A percentile compares a stretch with the other conserved stretches of the same genome.
Conservation (phyloP, 2,329 filamentous ascomycete genomes). For the Colletotrichum abscissum region DNA sequence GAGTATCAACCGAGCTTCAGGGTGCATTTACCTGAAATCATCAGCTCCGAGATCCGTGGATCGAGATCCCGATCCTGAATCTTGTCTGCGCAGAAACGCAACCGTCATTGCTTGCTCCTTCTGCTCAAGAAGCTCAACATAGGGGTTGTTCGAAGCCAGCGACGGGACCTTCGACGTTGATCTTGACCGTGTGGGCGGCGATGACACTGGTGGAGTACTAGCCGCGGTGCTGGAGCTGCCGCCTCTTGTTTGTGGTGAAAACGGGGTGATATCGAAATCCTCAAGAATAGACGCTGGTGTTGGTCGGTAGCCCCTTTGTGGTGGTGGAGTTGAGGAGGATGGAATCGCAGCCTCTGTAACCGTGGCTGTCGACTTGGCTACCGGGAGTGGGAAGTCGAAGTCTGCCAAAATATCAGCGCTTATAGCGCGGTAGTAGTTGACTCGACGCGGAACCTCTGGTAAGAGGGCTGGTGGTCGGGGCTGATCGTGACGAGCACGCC, state of each 20-base stretch:
- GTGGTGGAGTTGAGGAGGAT: background rate
- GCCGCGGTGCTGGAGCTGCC: conserved; percentile 24
- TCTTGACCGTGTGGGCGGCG: conserved; percentile 33
- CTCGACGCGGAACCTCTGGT: background rate
- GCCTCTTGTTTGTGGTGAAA: conserved; percentile 25
- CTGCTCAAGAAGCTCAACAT: conserved; percentile 44
- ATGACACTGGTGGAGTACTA: conserved; percentile 32
- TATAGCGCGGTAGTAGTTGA: conserved; percentile 29
- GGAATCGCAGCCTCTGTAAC: background rate
- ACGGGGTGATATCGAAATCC: conserved; percentile 25
- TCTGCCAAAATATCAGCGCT: conserved; percentile 33
- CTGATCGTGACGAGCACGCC: background rate
- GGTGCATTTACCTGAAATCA: conserved; percentile 44
- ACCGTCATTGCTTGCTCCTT: conserved; percentile 45
- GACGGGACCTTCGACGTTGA: background rate
- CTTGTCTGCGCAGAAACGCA: conserved; percentile 43
- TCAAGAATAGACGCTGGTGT: conserved; percentile 34
- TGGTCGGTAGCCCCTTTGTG: conserved; percentile 21
- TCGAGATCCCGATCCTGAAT: conserved; percentile 32
- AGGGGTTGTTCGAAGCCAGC: conserved; percentile 41
- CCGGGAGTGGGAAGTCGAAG: conserved; percentile 22
- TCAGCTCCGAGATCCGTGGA: conserved; percentile 40
- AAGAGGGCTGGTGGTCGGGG: background rate
- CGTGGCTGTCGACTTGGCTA: background rate
- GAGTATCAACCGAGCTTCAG: no score